phyloP scores from a whole-genome alignment of 164 flowering plant species.

The Tetracentron sinense region DNA sequence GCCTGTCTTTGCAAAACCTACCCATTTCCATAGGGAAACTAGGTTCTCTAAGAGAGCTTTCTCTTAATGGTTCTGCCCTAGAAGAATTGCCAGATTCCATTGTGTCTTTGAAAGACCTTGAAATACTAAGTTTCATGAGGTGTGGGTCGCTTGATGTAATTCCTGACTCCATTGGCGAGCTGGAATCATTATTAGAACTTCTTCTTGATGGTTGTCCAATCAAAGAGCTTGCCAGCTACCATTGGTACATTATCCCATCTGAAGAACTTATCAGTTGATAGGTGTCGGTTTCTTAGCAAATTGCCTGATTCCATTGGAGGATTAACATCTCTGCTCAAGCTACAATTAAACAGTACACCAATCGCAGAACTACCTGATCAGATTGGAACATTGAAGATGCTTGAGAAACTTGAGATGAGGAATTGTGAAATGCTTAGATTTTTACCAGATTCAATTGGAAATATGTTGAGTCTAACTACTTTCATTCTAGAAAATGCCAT shows the following conservation, averaged over 20 bases:
- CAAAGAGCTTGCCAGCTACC: conserved; percentile 31
- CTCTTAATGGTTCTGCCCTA: conserved; percentile 24
- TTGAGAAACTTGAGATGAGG: conserved; percentile 31
- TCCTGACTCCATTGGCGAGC: conserved; percentile 37
- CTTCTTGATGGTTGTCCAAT: conserved; percentile 20
- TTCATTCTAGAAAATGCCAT: conserved; percentile 11
- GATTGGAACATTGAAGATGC: conserved; percentile 29
- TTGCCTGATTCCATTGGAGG: conserved; percentile 39
- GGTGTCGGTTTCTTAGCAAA: conserved; percentile 19
- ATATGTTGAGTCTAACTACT: conserved; percentile 17
- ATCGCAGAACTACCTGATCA: conserved; percentile 33
- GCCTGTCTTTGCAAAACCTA: conserved; percentile 27
- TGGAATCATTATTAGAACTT: conserved; percentile 26
- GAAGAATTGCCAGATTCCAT: conserved; percentile 33
- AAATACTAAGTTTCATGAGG: conserved; percentile 26
- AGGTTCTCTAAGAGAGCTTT: conserved; percentile 31
- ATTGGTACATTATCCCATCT: conserved; percentile 30
- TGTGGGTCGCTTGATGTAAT: conserved; percentile 32
- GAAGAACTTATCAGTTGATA: conserved; percentile 27
- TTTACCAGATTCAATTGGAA: conserved; percentile 33
- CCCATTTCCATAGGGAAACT: conserved; percentile 27
- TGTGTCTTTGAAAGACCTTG: conserved; percentile 35
- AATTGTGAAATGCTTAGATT: conserved; percentile 20
- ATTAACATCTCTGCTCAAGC: conserved; percentile 25
- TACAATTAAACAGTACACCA: conserved; percentile 22